These are phyloP conservation scores for Fusarium sp. DNA, from an alignment of 2,329 filamentous ascomycete species.

Conservation along the genomic window DNA sequence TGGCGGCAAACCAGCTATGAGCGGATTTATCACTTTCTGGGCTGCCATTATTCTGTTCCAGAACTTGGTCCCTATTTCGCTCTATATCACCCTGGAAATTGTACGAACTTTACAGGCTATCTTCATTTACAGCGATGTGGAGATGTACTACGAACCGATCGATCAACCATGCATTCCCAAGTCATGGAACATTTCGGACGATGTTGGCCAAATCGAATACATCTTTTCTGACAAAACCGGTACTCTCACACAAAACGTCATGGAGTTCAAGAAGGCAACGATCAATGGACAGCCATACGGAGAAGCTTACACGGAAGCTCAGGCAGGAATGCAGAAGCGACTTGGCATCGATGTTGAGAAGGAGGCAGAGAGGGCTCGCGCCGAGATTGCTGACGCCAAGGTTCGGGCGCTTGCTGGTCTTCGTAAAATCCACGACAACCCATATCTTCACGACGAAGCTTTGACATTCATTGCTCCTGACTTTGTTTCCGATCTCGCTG, in stretches of 20 bases:
- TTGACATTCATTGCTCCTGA: constrained; percentile 93
- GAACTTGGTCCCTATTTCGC: constrained; percentile 97
- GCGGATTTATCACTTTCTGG: constrained; percentile 97
- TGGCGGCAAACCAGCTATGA: constrained; percentile 76
- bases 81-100: constrained; percentile 97
- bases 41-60: constrained; percentile 94
- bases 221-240: constrained; percentile 99
- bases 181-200: constrained; percentile 98
- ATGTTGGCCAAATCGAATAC: constrained; percentile 97
- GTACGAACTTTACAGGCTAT: constrained; percentile 91
- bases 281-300: constrained; percentile 97
- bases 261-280: constrained; percentile 99
- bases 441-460: constrained; percentile 88
- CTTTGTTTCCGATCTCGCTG: constrained; percentile 84
- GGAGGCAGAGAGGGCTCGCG: constrained; percentile 76
- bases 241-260: constrained; percentile 94
- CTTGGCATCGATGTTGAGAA: constrained; percentile 87
- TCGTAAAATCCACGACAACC: constrained; percentile 84
- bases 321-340: constrained; percentile 94
- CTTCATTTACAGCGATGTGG: constrained; percentile 95
- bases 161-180: constrained; percentile 97
- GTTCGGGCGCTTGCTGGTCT: constrained; percentile 76
- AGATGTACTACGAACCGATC: constrained; percentile 96
- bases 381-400: constrained; percentile 83
- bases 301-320: constrained; percentile 96